phyloP scores from a whole-genome alignment of 495 filamentous ascomycete genomes.

The Mytilinidion resinicola region DNA sequence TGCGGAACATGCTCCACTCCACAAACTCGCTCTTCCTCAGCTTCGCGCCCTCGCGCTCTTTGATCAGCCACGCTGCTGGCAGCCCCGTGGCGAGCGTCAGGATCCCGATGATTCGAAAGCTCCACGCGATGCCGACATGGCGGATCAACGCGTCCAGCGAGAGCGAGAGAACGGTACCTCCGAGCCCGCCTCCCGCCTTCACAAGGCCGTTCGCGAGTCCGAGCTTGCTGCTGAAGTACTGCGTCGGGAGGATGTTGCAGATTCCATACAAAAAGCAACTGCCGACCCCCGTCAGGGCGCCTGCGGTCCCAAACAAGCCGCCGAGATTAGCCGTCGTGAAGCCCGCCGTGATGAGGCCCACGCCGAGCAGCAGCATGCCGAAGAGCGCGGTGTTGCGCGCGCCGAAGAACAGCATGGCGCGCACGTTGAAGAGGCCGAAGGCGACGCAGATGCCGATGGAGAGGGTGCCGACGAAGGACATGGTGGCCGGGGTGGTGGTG shows the following conservation, averaged over 20 bases:
- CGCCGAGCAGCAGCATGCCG: constrained; percentile 43
- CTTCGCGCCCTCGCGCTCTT: constrained; percentile 48
- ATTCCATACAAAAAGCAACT: constrained; percentile 33
- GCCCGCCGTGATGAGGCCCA: constrained; percentile 46
- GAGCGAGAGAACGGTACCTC: constrained; percentile 47
- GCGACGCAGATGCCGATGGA: constrained; percentile 44
- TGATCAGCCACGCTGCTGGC: constrained; percentile 52
- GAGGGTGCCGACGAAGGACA: constrained; percentile 54
- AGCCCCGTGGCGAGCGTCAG: constrained; percentile 45
- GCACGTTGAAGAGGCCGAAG: constrained; percentile 45
- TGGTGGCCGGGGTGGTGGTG: constrained; percentile 30
- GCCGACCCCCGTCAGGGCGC: constrained; percentile 50
- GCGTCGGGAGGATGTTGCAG: constrained; percentile 42
- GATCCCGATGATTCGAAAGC: constrained; percentile 48
- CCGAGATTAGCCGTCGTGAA: constrained; percentile 45
- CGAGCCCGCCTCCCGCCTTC: constrained; percentile 49
- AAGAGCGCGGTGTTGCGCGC: constrained; percentile 41
- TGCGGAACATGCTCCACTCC: constrained; percentile 49
- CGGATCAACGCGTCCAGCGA: constrained; percentile 43
- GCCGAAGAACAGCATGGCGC: constrained; percentile 46
- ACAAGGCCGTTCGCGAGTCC: constrained; percentile 54
- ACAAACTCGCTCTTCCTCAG: constrained; percentile 42
- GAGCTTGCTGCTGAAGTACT: constrained; percentile 50
- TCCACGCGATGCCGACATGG: constrained; percentile 47
- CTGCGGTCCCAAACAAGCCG: constrained; percentile 51